A percentile compares a stretch with the other conserved stretches of the same genome.
phyloP scores from a whole-genome alignment of 2,329 filamentous ascomycete genomes.

The Cytospora schulzeri region DNA sequence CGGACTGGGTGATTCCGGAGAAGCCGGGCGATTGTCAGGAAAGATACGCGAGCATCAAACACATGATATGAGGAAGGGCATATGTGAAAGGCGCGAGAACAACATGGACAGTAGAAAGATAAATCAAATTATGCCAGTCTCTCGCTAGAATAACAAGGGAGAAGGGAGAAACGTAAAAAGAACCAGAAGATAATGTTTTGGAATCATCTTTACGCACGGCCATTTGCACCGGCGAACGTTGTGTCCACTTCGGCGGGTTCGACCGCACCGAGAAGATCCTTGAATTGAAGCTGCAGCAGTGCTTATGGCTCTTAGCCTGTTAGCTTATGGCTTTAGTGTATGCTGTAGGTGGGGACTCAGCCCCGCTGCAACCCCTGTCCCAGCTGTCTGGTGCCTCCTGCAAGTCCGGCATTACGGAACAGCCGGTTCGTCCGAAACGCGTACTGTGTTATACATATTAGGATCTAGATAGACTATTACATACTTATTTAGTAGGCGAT shows the following conservation, averaged over 20 bases:
- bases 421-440: background rate
- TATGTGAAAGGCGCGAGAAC: background rate
- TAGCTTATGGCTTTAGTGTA: no score
- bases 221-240: background rate
- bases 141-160: background rate
- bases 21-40: background rate
- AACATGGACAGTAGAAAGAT: background rate
- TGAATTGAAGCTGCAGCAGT: background rate
- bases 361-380: no score
- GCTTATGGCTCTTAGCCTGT: no score
- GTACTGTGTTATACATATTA: background rate
- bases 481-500: no score
- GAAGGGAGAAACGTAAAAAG: background rate
- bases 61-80: background rate
- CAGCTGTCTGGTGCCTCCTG: background rate
- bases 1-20: background rate
- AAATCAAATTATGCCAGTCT: background rate
- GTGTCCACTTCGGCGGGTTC: background rate
- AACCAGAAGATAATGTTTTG: background rate
- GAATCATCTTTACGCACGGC: background rate
- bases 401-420: background rate
- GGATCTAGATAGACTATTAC: no score
- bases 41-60: background rate
- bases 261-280: background rate
- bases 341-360: no score